Conservation (phyloP, 2,329 filamentous ascomycete species). For the Calonectria leucothoes region DNA sequence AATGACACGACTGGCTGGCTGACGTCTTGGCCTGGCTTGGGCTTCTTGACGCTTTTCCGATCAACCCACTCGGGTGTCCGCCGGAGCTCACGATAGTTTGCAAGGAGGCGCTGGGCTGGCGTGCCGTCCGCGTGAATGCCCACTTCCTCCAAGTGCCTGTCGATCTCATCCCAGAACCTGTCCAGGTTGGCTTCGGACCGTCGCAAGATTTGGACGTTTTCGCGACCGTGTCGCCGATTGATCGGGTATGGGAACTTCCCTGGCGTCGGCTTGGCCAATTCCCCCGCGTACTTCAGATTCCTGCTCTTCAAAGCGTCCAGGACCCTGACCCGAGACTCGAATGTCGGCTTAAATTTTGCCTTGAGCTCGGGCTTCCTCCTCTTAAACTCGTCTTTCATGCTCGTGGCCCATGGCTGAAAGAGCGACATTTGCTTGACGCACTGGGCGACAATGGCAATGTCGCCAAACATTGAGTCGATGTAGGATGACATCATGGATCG, state of each 20-base stretch:
- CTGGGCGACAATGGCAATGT: neutral
- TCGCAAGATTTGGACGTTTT: neutral
- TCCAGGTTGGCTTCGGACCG: neutral
- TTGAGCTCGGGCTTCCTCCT: no score
- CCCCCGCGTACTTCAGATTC: neutral
- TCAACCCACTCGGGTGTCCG: neutral
- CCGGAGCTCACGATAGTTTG: neutral
- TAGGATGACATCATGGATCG: neutral
- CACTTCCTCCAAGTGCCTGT: neutral
- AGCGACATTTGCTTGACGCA: neutral
- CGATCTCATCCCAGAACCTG: neutral
- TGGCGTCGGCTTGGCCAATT: neutral
- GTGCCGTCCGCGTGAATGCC: neutral
- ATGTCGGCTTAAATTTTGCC: neutral
- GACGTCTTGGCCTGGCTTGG: neutral
- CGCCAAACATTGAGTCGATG: neutral
- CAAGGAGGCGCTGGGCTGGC: neutral
- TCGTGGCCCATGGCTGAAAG: neutral
- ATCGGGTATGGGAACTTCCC: neutral
- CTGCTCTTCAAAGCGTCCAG: neutral
- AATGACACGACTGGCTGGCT: neutral
- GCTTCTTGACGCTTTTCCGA: neutral
- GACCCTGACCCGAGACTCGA: neutral
- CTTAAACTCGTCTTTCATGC: neutral
- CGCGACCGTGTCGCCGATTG: neutral